Base-by-base conservation (phyloP, 257 asterid species). In the Prunella vulgaris region DNA sequence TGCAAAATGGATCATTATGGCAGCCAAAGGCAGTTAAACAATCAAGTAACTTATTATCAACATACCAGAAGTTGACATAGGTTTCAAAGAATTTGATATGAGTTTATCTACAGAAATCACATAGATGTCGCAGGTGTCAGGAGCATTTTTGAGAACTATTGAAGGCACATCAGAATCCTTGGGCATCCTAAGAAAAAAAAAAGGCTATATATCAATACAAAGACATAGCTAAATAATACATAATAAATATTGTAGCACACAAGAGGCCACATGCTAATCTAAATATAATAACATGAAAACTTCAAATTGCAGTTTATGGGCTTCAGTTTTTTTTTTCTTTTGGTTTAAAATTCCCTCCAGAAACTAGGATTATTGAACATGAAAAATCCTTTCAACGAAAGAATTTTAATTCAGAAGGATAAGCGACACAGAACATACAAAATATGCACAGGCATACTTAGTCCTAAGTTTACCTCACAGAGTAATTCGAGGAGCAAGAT, bases 141-240 rank as follows among this genome's bases (percentile, higher is more conserved):
- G 97, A 63, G 95, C 91, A 76, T 83, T 77, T 75, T 77, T 85
- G 67, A 86, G 87, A 76, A 90, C 83, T 73, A 82, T 60, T 67
- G 96, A 84, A 5, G 98, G 92, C 66, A 90, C 96, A 25, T 72
- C 83, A 25, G 78, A 74, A 65, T 84, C 86, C 79, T 78, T 77
- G 25, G 77, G 70, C 66, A 78, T 86, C 88, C 98, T 92, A 66
- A 24, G 74, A 73, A 69, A 22, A 27, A 76, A 78, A 59, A 27
- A n/a, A 42, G 52, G 2, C 56, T n/a, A 67, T 67, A 27, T 70
- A 68, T 52, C 66, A 71, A 63, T 37, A 59, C 13, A 62, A 53
- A 5, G 46, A 27, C 59, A 70, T 18, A 54, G 15, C 24, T 46
- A 59, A 58, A 7, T 44, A 51, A 18, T 10, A 68, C 63, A 59